These are phyloP conservation scores for Phytophthora sojae DNA, from an alignment of 352 stramenopile genomes.

Conservation along the genomic window DNA sequence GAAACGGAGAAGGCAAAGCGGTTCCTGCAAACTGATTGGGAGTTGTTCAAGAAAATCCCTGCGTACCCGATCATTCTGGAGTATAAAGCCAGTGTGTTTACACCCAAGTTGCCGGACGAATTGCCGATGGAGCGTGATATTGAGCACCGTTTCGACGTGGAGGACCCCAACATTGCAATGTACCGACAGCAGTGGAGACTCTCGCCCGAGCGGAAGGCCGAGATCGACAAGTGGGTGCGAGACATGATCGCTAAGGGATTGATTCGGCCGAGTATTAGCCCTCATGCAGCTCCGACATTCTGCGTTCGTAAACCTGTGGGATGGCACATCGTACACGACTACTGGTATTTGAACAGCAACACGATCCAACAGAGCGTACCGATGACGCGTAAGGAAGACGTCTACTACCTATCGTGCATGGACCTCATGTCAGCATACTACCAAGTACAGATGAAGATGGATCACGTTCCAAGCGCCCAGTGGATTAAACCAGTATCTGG, in stretches of 20 bases:
- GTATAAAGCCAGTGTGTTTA: neutral
- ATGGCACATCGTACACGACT: neutral
- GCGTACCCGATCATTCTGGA: no score
- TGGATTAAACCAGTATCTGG: no score
- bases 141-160: neutral
- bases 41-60: no score
- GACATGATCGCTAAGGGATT: neutral
- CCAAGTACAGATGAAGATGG: no score
- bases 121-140: neutral
- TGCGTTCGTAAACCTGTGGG: neutral
- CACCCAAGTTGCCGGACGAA: neutral
- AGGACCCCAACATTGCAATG: neutral
- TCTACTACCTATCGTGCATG: no score
- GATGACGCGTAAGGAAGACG: no score
- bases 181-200: neutral
- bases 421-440: no score
- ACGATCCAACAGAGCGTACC: no score
- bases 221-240: no score
- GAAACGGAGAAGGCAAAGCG: no score
- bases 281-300: neutral
- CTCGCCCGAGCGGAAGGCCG: neutral
- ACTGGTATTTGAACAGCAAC: neutral
- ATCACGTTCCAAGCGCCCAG: no score
- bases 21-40: no score
- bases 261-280: neutral